Evolutionary conservation across 129 eudicot genomes (phyloP).

Genomic region (Calendula officinalis): DNA sequence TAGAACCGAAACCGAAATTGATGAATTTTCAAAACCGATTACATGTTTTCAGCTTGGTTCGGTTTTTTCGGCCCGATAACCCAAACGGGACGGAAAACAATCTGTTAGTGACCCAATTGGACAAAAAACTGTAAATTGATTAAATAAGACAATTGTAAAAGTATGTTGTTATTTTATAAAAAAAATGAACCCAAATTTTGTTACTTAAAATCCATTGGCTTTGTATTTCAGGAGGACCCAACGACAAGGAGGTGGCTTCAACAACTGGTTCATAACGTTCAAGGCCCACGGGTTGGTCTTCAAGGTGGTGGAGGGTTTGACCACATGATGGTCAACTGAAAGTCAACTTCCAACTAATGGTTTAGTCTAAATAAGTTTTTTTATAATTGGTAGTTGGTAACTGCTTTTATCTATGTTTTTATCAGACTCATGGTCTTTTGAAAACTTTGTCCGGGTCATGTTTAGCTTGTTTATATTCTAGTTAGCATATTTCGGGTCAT

Average conservation of each 20-base stretch:
- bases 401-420: slow-evolving; percentile 3
- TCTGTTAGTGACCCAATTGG: too few species aligned
- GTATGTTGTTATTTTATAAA: too few species aligned
- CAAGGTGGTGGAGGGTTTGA: slow-evolving; percentile 78
- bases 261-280: slow-evolving; percentile 31
- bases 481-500: background rate
- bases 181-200: too few species aligned
- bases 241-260: slow-evolving; percentile 22
- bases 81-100: too few species aligned
- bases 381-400: background rate
- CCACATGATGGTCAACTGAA: slow-evolving; percentile 67
- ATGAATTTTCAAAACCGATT: too few species aligned
- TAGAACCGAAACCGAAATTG: too few species aligned
- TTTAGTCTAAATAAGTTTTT: slow-evolving; percentile 11
- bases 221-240: slow-evolving; percentile 8
- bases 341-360: background rate
- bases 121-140: too few species aligned
- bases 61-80: too few species aligned
- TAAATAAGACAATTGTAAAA: too few species aligned
- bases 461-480: slow-evolving; percentile 22
- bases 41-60: too few species aligned
- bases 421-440: background rate
- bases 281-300: slow-evolving; percentile 35
- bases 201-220: slow-evolving; percentile 1
- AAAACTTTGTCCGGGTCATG: too few species aligned